Percentiles rank a stretch among this genome's conserved stretches.
phyloP scores from a whole-genome alignment of 2,329 filamentous ascomycete genomes.

The Paracamarosporium sp. region DNA sequence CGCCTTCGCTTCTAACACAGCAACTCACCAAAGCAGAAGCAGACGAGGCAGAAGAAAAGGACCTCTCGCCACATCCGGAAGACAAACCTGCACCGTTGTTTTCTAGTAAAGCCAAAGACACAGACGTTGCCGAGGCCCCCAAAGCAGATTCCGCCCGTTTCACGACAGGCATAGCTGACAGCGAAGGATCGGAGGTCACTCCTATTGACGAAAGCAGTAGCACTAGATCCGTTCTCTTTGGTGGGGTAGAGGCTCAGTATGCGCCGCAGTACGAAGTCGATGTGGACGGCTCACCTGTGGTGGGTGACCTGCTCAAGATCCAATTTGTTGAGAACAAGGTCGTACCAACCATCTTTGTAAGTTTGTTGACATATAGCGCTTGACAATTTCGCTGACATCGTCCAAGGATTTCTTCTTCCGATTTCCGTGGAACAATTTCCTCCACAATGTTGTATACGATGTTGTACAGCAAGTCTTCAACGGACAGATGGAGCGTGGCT shows the following conservation, averaged over 20 bases:
- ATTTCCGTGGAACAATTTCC: constrained; percentile 99
- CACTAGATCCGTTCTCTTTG: constrained; percentile 42
- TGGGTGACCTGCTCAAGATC: constrained; percentile 93
- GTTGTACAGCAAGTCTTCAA: constrained; percentile 99
- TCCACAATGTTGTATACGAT: constrained; percentile 99
- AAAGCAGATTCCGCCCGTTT: constrained; percentile 39
- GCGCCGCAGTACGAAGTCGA: constrained; percentile 62
- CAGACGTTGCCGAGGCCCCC: constrained; percentile 28
- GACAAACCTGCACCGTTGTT: constrained; percentile 75
- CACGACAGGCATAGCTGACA: constrained; percentile 30
- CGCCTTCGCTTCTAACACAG: constrained; percentile 50
- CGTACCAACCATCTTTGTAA: constrained; percentile 92
- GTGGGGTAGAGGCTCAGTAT: constrained; percentile 36
- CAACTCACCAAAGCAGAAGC: constrained; percentile 46
- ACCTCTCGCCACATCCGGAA: constrained; percentile 64
- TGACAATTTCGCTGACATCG: background rate
- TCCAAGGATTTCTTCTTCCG: constrained; percentile 94
- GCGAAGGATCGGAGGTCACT: constrained; percentile 43
- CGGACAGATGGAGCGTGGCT: constrained; percentile 94
- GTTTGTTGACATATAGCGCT: constrained; percentile 39
- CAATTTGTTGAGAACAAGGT: constrained; percentile 95
- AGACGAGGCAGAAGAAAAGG: constrained; percentile 28
- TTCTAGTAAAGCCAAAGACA: constrained; percentile 47
- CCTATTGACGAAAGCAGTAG: constrained; percentile 46
- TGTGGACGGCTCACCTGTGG: constrained; percentile 74